These are phyloP conservation scores for Aulographum hederae DNA, from an alignment of 2,329 filamentous ascomycete species.

Conservation along the genomic window DNA sequence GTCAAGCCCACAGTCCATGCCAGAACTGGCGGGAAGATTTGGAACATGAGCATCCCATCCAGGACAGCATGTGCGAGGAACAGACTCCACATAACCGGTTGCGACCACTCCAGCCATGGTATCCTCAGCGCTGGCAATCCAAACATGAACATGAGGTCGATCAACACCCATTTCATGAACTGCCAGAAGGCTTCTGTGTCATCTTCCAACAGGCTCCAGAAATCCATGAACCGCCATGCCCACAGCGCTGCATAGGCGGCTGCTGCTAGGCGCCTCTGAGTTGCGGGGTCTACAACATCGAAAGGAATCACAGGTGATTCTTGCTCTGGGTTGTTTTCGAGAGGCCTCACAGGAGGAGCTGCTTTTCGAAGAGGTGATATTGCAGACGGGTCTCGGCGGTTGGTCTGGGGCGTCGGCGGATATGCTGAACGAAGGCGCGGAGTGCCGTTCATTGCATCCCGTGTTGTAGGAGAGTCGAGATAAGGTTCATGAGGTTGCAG, in stretches of 20 bases:
- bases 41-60: constrained; percentile 85
- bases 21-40: constrained; percentile 61
- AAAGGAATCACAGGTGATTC: constrained; percentile 57
- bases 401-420: constrained; percentile 49
- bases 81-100: constrained; percentile 49
- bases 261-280: constrained; percentile 73
- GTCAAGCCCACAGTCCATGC: constrained; percentile 53
- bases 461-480: constrained; percentile 1
- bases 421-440: constrained; percentile 67
- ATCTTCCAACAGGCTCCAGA: constrained; percentile 57
- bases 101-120: constrained; percentile 89
- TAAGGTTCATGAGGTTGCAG: too few species aligned
- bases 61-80: constrained; percentile 54
- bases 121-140: constrained; percentile 74
- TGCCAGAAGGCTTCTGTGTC: constrained; percentile 76
- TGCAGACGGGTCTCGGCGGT: constrained; percentile 5
- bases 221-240: constrained; percentile 79
- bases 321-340: neutral
- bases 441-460: constrained; percentile 64
- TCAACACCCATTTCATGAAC: constrained; percentile 81
- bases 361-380: neutral
- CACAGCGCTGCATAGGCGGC: constrained; percentile 60
- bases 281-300: constrained; percentile 69
- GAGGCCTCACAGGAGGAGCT: neutral
- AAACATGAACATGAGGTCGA: constrained; percentile 78